These are phyloP conservation scores for Sclerotinia nivalis DNA, from an alignment of 2,329 filamentous ascomycete genomes.

Conservation along the genomic window DNA sequence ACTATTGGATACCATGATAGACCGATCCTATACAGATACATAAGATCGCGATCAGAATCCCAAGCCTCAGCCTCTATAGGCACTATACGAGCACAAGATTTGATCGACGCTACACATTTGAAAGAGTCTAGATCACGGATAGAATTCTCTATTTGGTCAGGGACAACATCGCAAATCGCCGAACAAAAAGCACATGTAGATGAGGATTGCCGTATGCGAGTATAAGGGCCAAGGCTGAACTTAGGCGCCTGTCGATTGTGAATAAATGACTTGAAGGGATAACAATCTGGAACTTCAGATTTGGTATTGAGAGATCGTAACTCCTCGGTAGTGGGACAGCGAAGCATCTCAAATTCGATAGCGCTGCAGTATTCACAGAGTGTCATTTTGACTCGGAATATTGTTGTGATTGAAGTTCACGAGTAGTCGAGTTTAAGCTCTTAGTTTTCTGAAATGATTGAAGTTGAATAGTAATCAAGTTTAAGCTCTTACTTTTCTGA, in stretches of 20 bases:
- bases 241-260: neutral
- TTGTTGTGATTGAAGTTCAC: neutral
- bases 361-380: slow-evolving; percentile 1
- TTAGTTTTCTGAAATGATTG: too few relatives aligned
- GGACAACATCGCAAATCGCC: neutral
- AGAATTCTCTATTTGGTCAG: neutral
- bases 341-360: slow-evolving; percentile 8
- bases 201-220: neutral
- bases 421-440: too few relatives aligned
- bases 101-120: neutral
- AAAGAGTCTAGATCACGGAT: neutral
- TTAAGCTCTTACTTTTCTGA: too few relatives aligned
- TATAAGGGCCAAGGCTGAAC: neutral
- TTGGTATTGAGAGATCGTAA: neutral
- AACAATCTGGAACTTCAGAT: neutral
- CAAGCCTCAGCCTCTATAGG: neutral
- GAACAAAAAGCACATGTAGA: neutral
- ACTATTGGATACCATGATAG: neutral
- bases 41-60: neutral
- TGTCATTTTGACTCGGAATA: neutral
- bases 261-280: neutral
- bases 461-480: too few relatives aligned
- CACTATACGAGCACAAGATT: neutral
- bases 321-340: slow-evolving; percentile 4
- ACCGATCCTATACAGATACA: slow-evolving; percentile 1